Percentiles rank a stretch among this genome's conserved stretches.
Conservation (phyloP, 495 filamentous ascomycete species). For the Aspergillus coremiiformis region DNA sequence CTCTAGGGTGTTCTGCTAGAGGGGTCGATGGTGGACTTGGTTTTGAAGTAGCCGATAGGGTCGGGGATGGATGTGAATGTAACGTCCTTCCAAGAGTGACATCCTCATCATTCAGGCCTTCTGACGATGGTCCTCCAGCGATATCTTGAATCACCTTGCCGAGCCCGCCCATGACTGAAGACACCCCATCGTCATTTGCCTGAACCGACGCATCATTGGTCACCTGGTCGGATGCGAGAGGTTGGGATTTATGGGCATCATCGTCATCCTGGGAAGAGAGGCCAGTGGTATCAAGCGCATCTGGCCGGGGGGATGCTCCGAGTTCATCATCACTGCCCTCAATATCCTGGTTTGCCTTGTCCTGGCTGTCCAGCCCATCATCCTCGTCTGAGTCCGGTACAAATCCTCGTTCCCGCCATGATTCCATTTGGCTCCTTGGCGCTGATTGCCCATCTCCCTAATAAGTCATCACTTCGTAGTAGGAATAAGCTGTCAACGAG, state of each 20-base stretch:
- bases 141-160: neutral
- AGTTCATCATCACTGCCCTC: conserved; percentile 1
- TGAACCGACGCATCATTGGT: too few relatives aligned
- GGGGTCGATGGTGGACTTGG: conserved; percentile 11
- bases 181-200: neutral
- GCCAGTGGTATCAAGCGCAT: neutral
- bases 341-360: conserved; percentile 11
- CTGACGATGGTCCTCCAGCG: neutral
- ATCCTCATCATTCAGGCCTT: neutral
- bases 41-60: conserved; percentile 2
- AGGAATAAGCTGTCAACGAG: neutral
- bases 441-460: conserved; percentile 38
- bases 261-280: too few relatives aligned
- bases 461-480: conserved; percentile 19
- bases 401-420: conserved; percentile 55
- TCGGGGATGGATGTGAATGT: neutral
- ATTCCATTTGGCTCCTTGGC: conserved; percentile 47
- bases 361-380: conserved; percentile 41
- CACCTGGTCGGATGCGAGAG: neutral
- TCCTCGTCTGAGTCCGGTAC: conserved; percentile 57
- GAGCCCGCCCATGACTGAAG: neutral
- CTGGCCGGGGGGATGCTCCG: neutral
- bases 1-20: conserved; percentile 3
- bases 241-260: too few relatives aligned
- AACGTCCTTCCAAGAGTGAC: neutral